phyloP scores from a whole-genome alignment of 129 eudicot species.

The Chrysanthemum makinoi region DNA sequence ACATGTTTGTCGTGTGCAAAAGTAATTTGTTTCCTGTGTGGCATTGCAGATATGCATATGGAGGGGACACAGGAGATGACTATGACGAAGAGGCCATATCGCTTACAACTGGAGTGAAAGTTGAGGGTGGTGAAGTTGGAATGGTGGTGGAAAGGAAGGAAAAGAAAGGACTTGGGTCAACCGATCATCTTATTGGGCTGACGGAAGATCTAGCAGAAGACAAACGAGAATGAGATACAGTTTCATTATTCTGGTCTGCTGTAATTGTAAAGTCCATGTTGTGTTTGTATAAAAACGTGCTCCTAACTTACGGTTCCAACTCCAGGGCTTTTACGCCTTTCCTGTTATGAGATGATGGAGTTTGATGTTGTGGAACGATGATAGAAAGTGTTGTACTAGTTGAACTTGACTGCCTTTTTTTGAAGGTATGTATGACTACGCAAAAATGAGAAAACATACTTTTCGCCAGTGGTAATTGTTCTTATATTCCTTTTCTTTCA shows the following conservation, averaged over 20 bases:
- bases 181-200: slow-evolving; percentile 45
- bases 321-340: neutral
- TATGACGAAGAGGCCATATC: slow-evolving; percentile 70
- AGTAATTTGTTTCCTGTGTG: neutral
- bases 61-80: slow-evolving; percentile 61
- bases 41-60: slow-evolving; percentile 55
- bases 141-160: slow-evolving; percentile 57
- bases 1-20: neutral
- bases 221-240: slow-evolving; percentile 48
- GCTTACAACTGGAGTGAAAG: slow-evolving; percentile 57
- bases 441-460: slow-evolving; percentile 21
- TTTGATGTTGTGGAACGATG: slow-evolving; percentile 19
- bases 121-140: slow-evolving; percentile 41
- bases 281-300: slow-evolving; percentile 39
- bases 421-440: slow-evolving; percentile 19
- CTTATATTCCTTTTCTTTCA: neutral
- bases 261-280: slow-evolving; percentile 28
- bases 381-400: slow-evolving; percentile 18
- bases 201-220: slow-evolving; percentile 67
- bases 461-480: neutral
- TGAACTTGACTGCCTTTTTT: slow-evolving; percentile 13
- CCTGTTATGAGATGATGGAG: slow-evolving; percentile 14
- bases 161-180: slow-evolving; percentile 41
- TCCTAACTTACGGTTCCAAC: slow-evolving; percentile 14
- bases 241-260: neutral